phyloP scores from a whole-genome alignment of 139 green algal genomes.

The Spirogloea muscicola region DNA sequence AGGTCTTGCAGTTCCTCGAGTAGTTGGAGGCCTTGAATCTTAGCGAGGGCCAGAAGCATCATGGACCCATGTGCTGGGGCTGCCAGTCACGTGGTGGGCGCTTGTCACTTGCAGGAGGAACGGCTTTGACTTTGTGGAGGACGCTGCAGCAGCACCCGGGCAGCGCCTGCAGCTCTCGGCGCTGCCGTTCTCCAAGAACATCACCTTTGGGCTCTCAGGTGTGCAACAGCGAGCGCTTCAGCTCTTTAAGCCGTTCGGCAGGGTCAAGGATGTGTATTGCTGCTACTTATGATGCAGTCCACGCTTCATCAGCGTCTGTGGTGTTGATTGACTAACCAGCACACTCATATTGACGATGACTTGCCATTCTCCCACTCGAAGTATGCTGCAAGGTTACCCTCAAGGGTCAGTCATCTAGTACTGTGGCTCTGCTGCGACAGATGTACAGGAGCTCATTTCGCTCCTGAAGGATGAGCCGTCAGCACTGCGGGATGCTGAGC shows the following conservation, averaged over 20 bases:
- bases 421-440: constrained; percentile 32
- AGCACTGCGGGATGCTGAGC: background rate
- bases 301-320: too few relatives aligned
- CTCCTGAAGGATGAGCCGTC: constrained; percentile 38
- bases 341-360: background rate
- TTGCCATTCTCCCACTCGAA: constrained; percentile 11
- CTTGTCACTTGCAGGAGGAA: constrained; percentile 70
- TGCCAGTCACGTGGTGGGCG: constrained; percentile 50
- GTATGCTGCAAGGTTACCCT: too few relatives aligned
- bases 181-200: constrained; percentile 63
- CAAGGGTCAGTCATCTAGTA: too few relatives aligned
- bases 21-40: background rate
- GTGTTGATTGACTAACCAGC: too few relatives aligned
- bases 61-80: constrained; percentile 2
- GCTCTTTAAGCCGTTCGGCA: background rate
- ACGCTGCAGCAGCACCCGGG: background rate
- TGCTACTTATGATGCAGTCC: too few relatives aligned
- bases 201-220: constrained; percentile 57
- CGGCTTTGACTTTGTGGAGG: constrained; percentile 87
- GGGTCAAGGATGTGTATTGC: background rate
- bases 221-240: constrained; percentile 2
- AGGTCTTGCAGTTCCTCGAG: too few relatives aligned
- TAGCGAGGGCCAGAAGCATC: background rate
- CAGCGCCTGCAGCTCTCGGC: constrained; percentile 41
- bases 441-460: constrained; percentile 58